Evolutionary conservation across 768 basidiomycete species (phyloP), one percentile per base, ranked within the genome.

Genomic region (Leccinellum rugosiceps): DNA sequence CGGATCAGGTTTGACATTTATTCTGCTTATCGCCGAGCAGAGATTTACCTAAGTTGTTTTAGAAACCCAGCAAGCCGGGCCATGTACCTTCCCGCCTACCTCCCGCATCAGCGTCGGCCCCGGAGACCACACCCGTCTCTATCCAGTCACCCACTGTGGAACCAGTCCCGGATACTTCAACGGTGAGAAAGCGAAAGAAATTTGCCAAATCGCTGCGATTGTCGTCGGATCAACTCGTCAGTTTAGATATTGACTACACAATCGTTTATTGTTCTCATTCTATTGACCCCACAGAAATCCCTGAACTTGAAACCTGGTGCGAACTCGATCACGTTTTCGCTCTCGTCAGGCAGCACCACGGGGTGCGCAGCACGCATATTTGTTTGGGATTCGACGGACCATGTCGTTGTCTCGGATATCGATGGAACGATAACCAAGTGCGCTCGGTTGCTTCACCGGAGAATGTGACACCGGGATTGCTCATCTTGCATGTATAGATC

Each of bases 391-490:
- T 83, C 86, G n/a, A 86, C 86, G 3, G 94, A 97, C 66, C 80
- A 82, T 3, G 84, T 99, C 21, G 90, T 99, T 25, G 85, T 99
- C 41, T 97, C 94, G 43, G 97, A 99, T 67, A 98, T 99, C 59
- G 97, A 99, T 67, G 97, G 97, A 6, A 99, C 96, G 1, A 99
- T 99, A 68, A 99, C 97, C 9, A 98, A 98, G 94, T 96, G 62
- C 23, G 83, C 67, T 21, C 81, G 67, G 30, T 58, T 55, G 32
- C 45, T 51, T 17, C 3, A 2, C 9, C 30, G 8, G 19, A 8
- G 17, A 17, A 31, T 4, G 38, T 48, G 7, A 19, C 6, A 17
- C 38, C 26, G 31, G 30, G 1, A 6, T 52, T 41, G 25, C 13
- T 66, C 15, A 59, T 43, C 2, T 43, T 19, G 4, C 21, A 19